Evolutionary conservation across 2,329 filamentous ascomycete species (phyloP), one percentile per base, ranked within the genome.

Genomic region (Cladosporium phlei): DNA sequence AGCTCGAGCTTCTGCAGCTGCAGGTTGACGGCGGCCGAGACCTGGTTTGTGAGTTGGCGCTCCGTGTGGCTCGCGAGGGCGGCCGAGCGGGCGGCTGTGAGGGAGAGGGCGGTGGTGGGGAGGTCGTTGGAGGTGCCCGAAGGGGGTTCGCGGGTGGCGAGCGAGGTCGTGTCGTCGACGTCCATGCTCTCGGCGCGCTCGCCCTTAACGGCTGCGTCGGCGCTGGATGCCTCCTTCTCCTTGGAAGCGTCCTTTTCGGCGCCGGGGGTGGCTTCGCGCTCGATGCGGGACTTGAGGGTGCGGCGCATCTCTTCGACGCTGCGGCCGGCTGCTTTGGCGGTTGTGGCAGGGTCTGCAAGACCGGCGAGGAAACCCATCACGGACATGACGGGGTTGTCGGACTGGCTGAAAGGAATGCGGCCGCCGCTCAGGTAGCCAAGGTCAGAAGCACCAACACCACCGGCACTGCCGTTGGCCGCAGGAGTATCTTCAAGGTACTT

Each of bases 1-100:
- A 97, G 74, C 69, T 97, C 89, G 52, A 97, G 82, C 70, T 98
- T 98, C 63, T 95, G 85, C 25, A 97, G 75, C n/a, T 88, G 91
- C 10, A 95, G 77, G 63, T 98, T 98, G 43, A 95, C 88, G 0
- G 89, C 88, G 5, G 89, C 86, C 2, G 89, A 91, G 8, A 98
- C 88, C 37, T 97, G 80, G 12, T 89, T 86, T 16, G 90, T 95
- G 80, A 97, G 93, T 68, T 96, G 89, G 48, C 94, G 86, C 68
- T 98, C 93, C 67, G 97, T 91, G 58, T 97, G 89, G 3, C 91
- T 96, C 21, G 91, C 90, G 25, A 98, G 81, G 3, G 85, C 93
- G 6, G 86, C 85, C 2, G 90, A 81, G 51, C 93, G 86, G 2
- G 88, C 89, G 10, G 90, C 90, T 52, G 91, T 85, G 7, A 90